phyloP scores from a whole-genome alignment of 2,329 filamentous ascomycete genomes.

The Colletotrichum sp. region DNA sequence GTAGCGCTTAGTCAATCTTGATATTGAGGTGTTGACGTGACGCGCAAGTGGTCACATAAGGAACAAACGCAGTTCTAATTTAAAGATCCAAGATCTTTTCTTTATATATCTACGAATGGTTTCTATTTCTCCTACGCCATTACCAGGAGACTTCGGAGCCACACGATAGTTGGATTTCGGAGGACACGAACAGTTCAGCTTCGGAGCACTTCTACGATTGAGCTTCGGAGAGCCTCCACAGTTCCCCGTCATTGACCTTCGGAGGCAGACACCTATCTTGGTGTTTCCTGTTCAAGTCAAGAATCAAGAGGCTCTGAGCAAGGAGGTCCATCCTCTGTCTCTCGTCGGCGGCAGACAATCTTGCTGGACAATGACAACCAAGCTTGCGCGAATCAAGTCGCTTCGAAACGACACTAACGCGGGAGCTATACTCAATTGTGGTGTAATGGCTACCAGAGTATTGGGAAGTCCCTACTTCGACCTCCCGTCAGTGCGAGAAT shows the following conservation, averaged over 20 bases:
- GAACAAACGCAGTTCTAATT: rapidly evolving
- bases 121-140: background rate
- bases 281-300: background rate
- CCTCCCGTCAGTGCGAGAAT: background rate
- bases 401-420: background rate
- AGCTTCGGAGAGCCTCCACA: background rate
- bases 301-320: rapidly evolving
- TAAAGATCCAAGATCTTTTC: background rate
- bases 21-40: background rate
- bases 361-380: rapidly evolving
- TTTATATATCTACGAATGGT: background rate
- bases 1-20: background rate
- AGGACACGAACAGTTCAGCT: background rate
- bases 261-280: background rate
- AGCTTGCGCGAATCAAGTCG: background rate
- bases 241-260: background rate
- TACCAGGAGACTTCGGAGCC: rapidly evolving
- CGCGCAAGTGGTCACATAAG: background rate
- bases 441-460: background rate
- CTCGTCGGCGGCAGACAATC: rapidly evolving
- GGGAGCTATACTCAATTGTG: background rate
- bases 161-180: background rate
- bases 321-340: background rate
- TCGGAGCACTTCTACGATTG: background rate
- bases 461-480: background rate